Percentiles rank a stretch among this genome's conserved stretches.
Evolutionary conservation across 139 green algal species (phyloP).

Genomic region (Chlamydomonas urium): DNA sequence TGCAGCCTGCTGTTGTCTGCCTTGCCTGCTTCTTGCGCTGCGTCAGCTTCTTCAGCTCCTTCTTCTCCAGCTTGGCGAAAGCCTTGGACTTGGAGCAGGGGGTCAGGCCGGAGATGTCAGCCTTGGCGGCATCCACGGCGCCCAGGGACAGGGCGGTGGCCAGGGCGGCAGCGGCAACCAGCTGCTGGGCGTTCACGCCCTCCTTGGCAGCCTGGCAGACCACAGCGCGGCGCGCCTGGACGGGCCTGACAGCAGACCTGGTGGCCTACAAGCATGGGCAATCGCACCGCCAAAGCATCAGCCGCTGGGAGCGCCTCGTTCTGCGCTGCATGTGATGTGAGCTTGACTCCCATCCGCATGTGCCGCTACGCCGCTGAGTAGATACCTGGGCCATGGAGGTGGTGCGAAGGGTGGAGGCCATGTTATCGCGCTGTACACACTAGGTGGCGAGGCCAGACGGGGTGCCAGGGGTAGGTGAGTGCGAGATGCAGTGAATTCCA

Average conservation of each 20-base stretch:
- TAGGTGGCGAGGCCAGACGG: no score
- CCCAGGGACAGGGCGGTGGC: conserved; percentile 59
- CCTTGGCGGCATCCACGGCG: conserved; percentile 68
- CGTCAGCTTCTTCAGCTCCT: conserved; percentile 84
- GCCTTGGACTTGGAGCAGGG: conserved; percentile 93
- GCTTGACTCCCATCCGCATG: no score
- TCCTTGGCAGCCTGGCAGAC: conserved; percentile 1
- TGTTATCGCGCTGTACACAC: no score
- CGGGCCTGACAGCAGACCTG: background rate
- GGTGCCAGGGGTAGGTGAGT: no score
- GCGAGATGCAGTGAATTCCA: no score
- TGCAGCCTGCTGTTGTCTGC: background rate
- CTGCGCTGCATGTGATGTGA: no score
- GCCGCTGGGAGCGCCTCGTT: no score
- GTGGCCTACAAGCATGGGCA: no score
- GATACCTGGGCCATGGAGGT: no score
- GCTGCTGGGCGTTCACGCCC: background rate
- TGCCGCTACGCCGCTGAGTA: no score
- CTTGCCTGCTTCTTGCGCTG: conserved; percentile 78
- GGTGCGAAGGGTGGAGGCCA: no score
- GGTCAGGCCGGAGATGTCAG: conserved; percentile 93
- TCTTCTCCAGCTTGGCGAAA: conserved; percentile 92
- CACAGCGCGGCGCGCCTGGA: background rate
- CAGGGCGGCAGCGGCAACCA: conserved; percentile 63
- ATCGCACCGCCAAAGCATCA: no score